A percentile compares a stretch with the other conserved stretches of the same genome.
Evolutionary conservation across 257 asterid genomes (phyloP).

Genomic region (Penstemon barbatus): DNA sequence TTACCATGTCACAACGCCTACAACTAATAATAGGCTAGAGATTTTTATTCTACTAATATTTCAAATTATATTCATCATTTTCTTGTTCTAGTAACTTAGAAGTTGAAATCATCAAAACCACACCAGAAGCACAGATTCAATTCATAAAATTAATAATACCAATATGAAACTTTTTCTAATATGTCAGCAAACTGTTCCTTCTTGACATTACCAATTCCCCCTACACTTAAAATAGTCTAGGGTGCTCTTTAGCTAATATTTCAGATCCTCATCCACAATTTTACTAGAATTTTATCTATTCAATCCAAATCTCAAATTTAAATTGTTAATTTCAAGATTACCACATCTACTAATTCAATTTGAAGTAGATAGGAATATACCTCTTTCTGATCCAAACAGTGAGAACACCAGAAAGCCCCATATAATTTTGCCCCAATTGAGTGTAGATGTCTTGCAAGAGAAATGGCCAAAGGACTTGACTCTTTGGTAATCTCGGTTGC

Average conservation of each 20-base stretch:
- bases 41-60: too few relatives aligned
- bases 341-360: slow-evolving; percentile 13
- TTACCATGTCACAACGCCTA: too few relatives aligned
- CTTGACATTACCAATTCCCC: neutral
- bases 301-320: neutral
- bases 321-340: neutral
- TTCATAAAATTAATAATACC: too few relatives aligned
- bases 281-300: neutral
- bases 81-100: too few relatives aligned
- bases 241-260: slow-evolving; percentile 1
- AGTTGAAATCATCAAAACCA: too few relatives aligned
- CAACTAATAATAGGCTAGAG: too few relatives aligned
- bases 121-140: too few relatives aligned
- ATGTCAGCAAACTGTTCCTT: neutral
- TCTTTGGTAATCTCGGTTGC: slow-evolving; percentile 56
- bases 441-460: slow-evolving; percentile 77
- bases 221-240: slow-evolving; percentile 1
- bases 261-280: slow-evolving; percentile 8
- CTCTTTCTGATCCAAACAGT: slow-evolving; percentile 82
- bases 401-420: slow-evolving; percentile 98
- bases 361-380: slow-evolving; percentile 39
- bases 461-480: slow-evolving; percentile 78
- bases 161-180: too few relatives aligned
- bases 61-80: too few relatives aligned
- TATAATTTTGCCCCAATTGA: slow-evolving; percentile 82